Percentiles rank a stretch among this genome's conserved stretches.
phyloP scores from a whole-genome alignment of 2,329 filamentous ascomycete species.

The Byssoonygena ceratinophila region DNA sequence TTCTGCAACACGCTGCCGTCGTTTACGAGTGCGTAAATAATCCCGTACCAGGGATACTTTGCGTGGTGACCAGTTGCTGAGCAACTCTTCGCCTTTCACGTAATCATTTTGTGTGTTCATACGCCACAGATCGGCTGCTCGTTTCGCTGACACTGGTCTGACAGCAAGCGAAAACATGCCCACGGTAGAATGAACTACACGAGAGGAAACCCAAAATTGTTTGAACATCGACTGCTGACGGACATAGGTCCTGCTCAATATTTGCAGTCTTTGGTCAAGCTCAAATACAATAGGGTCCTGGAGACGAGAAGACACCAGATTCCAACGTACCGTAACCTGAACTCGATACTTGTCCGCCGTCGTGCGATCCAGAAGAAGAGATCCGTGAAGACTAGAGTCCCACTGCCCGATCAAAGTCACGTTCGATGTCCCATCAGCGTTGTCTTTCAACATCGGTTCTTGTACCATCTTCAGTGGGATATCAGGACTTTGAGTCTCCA shows the following conservation, averaged over 20 bases:
- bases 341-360: conserved; percentile 90
- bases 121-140: conserved; percentile 86
- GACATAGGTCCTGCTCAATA: conserved; percentile 72
- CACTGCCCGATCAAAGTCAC: conserved; percentile 84
- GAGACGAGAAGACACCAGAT: conserved; percentile 70
- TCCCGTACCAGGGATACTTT: conserved; percentile 87
- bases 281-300: conserved; percentile 82
- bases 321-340: conserved; percentile 77
- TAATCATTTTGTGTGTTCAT: conserved; percentile 94
- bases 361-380: conserved; percentile 81
- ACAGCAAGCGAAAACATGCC: conserved; percentile 78
- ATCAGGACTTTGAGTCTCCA: conserved; percentile 60
- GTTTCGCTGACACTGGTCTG: conserved; percentile 79
- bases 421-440: conserved; percentile 80
- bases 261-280: conserved; percentile 69
- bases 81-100: conserved; percentile 84
- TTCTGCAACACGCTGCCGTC: conserved; percentile 63
- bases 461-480: conserved; percentile 67
- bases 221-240: conserved; percentile 80
- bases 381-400: conserved; percentile 90
- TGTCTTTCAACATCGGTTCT: conserved; percentile 68
- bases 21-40: conserved; percentile 64
- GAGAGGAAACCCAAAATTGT: conserved; percentile 70
- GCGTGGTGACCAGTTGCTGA: conserved; percentile 75
- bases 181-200: conserved; percentile 77